Evolutionary conservation across 306 rosid genomes (phyloP).

Genomic region (Prunus mongolica): DNA sequence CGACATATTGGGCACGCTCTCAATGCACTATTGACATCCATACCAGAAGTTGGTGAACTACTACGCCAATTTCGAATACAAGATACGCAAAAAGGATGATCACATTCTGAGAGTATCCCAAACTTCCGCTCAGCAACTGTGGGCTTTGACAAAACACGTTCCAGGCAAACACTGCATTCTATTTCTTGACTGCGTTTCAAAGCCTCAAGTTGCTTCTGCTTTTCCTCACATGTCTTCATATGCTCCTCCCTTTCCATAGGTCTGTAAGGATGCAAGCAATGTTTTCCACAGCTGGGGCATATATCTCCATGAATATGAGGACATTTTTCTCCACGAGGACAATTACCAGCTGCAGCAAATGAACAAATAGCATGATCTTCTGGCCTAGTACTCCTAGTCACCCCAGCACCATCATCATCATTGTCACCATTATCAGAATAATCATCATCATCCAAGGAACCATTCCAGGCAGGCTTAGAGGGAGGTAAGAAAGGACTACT

Average conservation of each 20-base stretch:
- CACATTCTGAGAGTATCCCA: conserved; percentile 93
- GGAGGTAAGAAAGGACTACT: conserved; percentile 40
- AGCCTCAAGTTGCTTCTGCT: conserved; percentile 77
- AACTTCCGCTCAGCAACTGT: conserved; percentile 79
- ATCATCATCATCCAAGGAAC: conserved; percentile 33
- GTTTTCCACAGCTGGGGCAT: conserved; percentile 83
- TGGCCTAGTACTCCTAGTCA: conserved; percentile 39
- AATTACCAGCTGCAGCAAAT: conserved; percentile 91
- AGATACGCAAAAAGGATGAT: conserved; percentile 92
- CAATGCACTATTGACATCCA: conserved; percentile 85
- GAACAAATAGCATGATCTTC: conserved; percentile 79
- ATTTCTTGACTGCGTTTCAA: conserved; percentile 87
- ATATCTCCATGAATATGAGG: conserved; percentile 88
- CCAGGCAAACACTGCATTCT: conserved; percentile 96
- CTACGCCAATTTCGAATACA: conserved; percentile 98
- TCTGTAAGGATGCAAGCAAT: conserved; percentile 87
- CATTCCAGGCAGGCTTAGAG: conserved; percentile 45
- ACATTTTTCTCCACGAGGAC: conserved; percentile 85
- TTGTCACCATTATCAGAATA: conserved; percentile 31
- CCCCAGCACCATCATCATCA: conserved; percentile 38
- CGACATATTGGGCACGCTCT: conserved; percentile 97
- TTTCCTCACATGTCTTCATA: conserved; percentile 60
- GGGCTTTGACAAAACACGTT: conserved; percentile 85
- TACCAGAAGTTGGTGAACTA: conserved; percentile 81
- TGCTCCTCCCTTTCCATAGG: conserved; percentile 87